phyloP scores from a whole-genome alignment of 2,329 filamentous ascomycete species.

The Fusarium ramigenum region DNA sequence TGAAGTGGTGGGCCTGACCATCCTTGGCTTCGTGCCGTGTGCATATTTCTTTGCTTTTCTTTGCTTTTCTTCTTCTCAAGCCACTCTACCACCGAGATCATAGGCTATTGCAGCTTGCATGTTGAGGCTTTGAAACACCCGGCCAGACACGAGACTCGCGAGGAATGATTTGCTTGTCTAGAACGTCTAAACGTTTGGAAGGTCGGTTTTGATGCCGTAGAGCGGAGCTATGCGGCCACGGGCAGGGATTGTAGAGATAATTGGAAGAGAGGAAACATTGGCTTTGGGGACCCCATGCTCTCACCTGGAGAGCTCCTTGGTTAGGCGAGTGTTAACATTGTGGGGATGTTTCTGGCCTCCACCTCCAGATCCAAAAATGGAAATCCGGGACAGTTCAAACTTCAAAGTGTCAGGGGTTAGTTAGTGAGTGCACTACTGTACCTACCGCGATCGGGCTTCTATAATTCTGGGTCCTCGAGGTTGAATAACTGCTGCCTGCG shows the following conservation, averaged over 20 bases:
- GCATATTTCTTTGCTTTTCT: neutral
- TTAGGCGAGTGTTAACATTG: constrained; percentile 6
- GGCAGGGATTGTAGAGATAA: constrained; percentile 9
- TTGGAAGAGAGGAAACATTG: constrained; percentile 16
- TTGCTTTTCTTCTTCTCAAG: neutral
- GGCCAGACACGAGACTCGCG: constrained; percentile 17
- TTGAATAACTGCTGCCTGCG: constrained; percentile 15
- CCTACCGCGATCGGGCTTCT: constrained; percentile 7
- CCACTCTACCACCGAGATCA: neutral
- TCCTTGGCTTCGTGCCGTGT: neutral
- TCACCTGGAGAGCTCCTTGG: constrained; percentile 8
- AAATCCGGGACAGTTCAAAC: constrained; percentile 22
- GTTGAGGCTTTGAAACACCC: constrained; percentile 16
- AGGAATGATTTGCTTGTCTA: constrained; percentile 24
- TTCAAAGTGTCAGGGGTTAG: constrained; percentile 7
- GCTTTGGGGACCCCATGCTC: neutral
- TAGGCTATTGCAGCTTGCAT: neutral
- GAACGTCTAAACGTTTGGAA: constrained; percentile 32
- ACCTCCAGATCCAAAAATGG: constrained; percentile 19
- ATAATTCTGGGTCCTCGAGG: neutral
- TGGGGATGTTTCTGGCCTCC: constrained; percentile 25
- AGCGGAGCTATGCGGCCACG: constrained; percentile 7
- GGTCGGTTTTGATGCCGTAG: constrained; percentile 8
- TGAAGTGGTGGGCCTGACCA: neutral
- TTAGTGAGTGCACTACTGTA: neutral